Conservation (phyloP, 805 yeast species). For the Teunomyces panamensis region DNA sequence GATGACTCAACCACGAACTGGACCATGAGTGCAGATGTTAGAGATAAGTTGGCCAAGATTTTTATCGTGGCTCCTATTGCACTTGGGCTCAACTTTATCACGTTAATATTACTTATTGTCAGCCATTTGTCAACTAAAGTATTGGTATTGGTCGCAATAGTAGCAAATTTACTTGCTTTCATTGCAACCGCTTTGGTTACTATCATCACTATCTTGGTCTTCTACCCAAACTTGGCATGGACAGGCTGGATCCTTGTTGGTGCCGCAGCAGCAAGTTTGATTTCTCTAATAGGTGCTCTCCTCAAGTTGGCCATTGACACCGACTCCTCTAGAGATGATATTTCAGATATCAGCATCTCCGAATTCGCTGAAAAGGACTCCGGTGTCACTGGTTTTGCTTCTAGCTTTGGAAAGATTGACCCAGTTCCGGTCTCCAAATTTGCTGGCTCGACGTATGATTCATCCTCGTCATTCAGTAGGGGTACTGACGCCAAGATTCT, state of each 20-base stretch:
- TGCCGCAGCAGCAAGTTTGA: constrained; percentile 55
- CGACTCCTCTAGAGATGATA: background rate
- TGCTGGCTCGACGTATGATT: background rate
- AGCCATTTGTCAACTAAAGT: constrained; percentile 24
- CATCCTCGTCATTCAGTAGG: constrained; percentile 10
- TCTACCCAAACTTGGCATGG: constrained; percentile 67
- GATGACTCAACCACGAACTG: constrained; percentile 38
- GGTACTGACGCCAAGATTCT: constrained; percentile 22
- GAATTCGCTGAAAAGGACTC: constrained; percentile 2
- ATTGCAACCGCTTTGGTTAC: constrained; percentile 53
- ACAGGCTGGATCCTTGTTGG: constrained; percentile 71
- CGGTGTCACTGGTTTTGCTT: constrained; percentile 3
- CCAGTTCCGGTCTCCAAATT: constrained; percentile 6
- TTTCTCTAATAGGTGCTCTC: constrained; percentile 50
- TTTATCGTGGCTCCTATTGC: constrained; percentile 65
- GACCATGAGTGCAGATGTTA: constrained; percentile 43
- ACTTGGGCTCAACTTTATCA: constrained; percentile 54
- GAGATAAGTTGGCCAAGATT: constrained; percentile 53
- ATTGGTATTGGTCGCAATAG: constrained; percentile 37
- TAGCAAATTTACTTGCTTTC: constrained; percentile 49
- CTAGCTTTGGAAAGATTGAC: constrained; percentile 21
- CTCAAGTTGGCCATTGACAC: constrained; percentile 10
- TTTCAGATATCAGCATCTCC: background rate
- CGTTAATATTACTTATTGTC: constrained; percentile 21
- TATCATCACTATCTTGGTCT: constrained; percentile 53